Percentiles rank a stretch among this genome's conserved stretches.
phyloP scores from a whole-genome alignment of 139 green algal species.

The Chlamydomonas applanata region DNA sequence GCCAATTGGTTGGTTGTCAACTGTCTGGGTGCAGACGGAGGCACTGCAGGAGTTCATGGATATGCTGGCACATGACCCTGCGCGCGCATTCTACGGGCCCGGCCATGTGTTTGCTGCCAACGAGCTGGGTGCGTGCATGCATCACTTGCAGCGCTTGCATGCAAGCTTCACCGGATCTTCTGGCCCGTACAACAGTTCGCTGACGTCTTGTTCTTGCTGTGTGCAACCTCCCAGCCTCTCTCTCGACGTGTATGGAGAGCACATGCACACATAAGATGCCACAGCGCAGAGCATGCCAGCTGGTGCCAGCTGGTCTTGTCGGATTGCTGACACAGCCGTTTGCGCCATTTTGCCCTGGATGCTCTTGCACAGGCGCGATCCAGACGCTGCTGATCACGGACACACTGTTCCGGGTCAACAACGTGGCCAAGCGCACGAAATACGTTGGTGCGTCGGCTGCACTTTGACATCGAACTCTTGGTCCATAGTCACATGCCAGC shows the following conservation, averaged over 20 bases:
- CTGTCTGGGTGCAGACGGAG: background rate
- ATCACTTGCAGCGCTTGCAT: too few species aligned
- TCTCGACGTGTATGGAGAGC: too few species aligned
- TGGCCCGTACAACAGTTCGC: too few species aligned
- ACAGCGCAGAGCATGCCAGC: too few species aligned
- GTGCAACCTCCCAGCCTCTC: too few species aligned
- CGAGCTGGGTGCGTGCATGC: conserved; percentile 36
- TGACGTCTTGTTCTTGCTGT: too few species aligned
- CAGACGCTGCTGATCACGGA: conserved; percentile 78
- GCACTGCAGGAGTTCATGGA: conserved; percentile 76
- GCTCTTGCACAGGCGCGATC: conserved; percentile 59
- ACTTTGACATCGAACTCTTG: too few species aligned
- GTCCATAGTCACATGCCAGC: conserved; percentile 1
- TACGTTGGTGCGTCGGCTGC: conserved; percentile 36
- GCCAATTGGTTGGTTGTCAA: background rate
- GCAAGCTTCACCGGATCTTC: too few species aligned
- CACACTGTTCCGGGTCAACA: conserved; percentile 79
- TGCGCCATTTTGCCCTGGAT: background rate
- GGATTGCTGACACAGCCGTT: too few species aligned
- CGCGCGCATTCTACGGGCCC: conserved; percentile 91
- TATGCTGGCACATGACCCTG: conserved; percentile 74
- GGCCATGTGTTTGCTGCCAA: conserved; percentile 60
- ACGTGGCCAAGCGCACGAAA: conserved; percentile 58
- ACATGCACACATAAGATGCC: too few species aligned
- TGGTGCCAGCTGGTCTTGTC: too few species aligned